phyloP scores from a whole-genome alignment of 2,329 filamentous ascomycete species.

The Periconia sp. region DNA sequence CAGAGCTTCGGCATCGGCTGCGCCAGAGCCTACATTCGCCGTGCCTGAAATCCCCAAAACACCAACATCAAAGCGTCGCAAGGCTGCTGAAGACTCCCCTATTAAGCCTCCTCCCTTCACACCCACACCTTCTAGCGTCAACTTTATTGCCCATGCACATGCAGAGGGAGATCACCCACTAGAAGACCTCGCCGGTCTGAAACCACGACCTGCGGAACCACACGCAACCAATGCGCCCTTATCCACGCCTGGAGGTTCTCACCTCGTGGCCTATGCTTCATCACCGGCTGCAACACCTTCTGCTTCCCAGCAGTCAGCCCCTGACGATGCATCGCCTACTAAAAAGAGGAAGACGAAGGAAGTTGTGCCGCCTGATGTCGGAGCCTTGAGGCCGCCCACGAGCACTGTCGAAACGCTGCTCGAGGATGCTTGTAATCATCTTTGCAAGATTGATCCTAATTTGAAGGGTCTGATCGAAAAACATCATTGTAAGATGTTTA shows the following conservation, averaged over 20 bases:
- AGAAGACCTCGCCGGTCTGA: constrained; percentile 25
- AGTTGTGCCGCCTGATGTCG: constrained; percentile 45
- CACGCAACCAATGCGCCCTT: constrained; percentile 72
- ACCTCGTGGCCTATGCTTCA: constrained; percentile 59
- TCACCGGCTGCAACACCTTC: constrained; percentile 46
- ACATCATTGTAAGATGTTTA: constrained; percentile 80
- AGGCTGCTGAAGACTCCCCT: constrained; percentile 20
- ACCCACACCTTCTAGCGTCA: constrained; percentile 58
- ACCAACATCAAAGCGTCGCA: constrained; percentile 38
- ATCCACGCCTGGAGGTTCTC: constrained; percentile 73
- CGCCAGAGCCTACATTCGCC: constrained; percentile 15
- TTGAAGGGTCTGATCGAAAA: constrained; percentile 75
- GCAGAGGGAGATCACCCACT: constrained; percentile 30
- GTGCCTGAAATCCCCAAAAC: constrained; percentile 30
- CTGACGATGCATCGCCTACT: constrained; percentile 35
- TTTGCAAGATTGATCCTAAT: constrained; percentile 74
- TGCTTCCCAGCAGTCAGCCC: constrained; percentile 5
- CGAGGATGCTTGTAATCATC: constrained; percentile 74
- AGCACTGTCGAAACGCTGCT: constrained; percentile 76
- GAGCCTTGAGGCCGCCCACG: constrained; percentile 39
- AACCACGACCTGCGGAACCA: constrained; percentile 65
- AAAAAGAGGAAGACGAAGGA: constrained; percentile 51
- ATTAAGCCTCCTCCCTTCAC: constrained; percentile 34
- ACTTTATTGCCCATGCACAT: constrained; percentile 50
- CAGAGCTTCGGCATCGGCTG: constrained; percentile 10